Base-by-base conservation (phyloP, 73 alveolate genomes). In the Tetrahymena elliotti region DNA sequence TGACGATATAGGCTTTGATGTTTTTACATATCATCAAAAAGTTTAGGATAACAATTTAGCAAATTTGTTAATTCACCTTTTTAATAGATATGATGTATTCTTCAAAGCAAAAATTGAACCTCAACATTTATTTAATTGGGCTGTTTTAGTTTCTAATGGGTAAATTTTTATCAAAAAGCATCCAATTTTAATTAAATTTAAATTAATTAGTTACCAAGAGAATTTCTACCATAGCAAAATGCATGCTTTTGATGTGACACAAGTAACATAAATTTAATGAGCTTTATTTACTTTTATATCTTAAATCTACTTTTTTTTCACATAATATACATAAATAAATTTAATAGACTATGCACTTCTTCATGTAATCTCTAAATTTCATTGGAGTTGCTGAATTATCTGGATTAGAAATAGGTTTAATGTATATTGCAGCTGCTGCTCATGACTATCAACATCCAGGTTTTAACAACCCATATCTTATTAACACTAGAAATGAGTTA, bases 381-480 rank as follows among this genome's bases (percentile, higher is more conserved):
- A 94, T 38, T 83, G 98, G 96, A 34, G 36, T 96, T 24, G 98
- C 97, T n/a, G 95, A 97, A 47, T 94, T 97, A 18, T 88, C 94
- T 33, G 93, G 94, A 34, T 35, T 92, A 31, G 99, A 98, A 38
- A 53, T 95, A 35, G 95, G 97, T 41, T 83, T 97, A 34, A 94
- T 98, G 83, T 95, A 96, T 82, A 83, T 98, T 83, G 92, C 97
- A 11, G 97, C 98, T 1, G 97, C 98, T 6, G 94, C 96, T 36
- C 99, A 97, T 94, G 99, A 97, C 95, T 96, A 34, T 52, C 97
- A 97, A 24, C 99, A 97, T 92, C 99, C 97, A 8, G 99, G 99
- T 7, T 92, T 93, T 53, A 97, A 97, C 93, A 97, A 97, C 47
- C 93, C 93, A 11, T 97, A 40, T 92, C 35, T 97, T 54, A 93